Conservation (phyloP, 768 basidiomycete species). For the Holtermannia corniformis region DNA sequence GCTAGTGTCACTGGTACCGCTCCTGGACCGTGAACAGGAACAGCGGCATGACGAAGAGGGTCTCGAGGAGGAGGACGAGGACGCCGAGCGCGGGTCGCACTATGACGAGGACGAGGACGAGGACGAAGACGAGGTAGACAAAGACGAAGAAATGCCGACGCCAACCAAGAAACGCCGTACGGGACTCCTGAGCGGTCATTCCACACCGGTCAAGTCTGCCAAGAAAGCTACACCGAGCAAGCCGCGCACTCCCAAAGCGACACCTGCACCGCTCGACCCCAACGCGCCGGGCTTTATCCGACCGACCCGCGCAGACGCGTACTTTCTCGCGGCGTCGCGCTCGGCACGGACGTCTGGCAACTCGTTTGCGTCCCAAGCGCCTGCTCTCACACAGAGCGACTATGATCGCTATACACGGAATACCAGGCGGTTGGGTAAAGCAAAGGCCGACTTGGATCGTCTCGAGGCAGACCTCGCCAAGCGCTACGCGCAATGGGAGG, state of each 20-base stretch:
- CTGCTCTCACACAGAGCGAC: slow-evolving; percentile 48
- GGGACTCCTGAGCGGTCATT: slow-evolving; percentile 2
- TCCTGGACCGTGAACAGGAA: neutral
- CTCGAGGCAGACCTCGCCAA: slow-evolving; percentile 34
- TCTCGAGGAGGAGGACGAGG: neutral
- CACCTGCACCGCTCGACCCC: neutral
- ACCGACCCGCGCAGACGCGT: slow-evolving; percentile 71
- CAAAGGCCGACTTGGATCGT: slow-evolving; percentile 13
- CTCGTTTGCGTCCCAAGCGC: slow-evolving; percentile 65
- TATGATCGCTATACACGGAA: slow-evolving; percentile 20
- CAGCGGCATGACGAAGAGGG: neutral
- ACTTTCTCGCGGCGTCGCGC: slow-evolving; percentile 50
- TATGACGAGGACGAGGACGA: neutral
- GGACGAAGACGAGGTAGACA: too few relatives aligned
- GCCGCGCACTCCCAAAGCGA: neutral
- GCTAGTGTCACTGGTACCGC: neutral
- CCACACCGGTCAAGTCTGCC: neutral
- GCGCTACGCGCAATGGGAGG: slow-evolving; percentile 48
- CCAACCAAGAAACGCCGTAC: neutral
- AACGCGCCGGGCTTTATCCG: slow-evolving; percentile 44
- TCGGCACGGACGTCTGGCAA: slow-evolving; percentile 65
- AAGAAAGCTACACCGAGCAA: neutral
- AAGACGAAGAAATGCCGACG: neutral
- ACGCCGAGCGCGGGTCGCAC: neutral
- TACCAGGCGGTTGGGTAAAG: slow-evolving; percentile 7